phyloP scores from a whole-genome alignment of 352 stramenopile species.

The Pythium scleroteichum region DNA sequence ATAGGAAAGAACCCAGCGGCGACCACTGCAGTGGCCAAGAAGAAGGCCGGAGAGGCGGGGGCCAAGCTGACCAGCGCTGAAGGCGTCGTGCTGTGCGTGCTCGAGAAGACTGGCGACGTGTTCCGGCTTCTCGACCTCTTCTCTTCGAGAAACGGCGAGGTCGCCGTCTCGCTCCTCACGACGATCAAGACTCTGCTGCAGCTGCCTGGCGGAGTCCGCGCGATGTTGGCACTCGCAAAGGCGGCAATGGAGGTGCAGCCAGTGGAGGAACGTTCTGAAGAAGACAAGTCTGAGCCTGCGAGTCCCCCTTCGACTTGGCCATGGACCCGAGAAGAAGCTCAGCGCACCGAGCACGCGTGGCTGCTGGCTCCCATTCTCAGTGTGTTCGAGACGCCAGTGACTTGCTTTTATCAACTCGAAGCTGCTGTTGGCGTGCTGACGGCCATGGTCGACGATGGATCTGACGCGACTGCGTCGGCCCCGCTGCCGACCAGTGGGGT shows the following conservation, averaged over 20 bases:
- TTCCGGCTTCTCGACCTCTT: slow-evolving; percentile 19
- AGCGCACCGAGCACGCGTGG: slow-evolving; percentile 27
- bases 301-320: slow-evolving; percentile 10
- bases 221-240: slow-evolving; percentile 20
- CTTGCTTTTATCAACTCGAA: slow-evolving; percentile 50
- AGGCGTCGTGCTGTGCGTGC: slow-evolving; percentile 12
- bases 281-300: not conserved
- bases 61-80: slow-evolving; percentile 5
- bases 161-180: slow-evolving; percentile 18
- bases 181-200: slow-evolving; percentile 16
- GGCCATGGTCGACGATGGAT: slow-evolving; percentile 39
- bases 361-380: slow-evolving; percentile 40
- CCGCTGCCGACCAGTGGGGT: slow-evolving; percentile 8
- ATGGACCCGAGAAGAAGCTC: slow-evolving; percentile 27
- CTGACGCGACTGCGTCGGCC: slow-evolving; percentile 32
- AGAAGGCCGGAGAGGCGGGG: slow-evolving; percentile 12
- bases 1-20: slow-evolving; percentile 2
- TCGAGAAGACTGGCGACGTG: slow-evolving; percentile 18
- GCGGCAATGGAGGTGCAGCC: not conserved
- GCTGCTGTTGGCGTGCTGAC: slow-evolving; percentile 36
- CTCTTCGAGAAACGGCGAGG: slow-evolving; percentile 16
- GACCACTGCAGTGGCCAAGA: slow-evolving; percentile 14
- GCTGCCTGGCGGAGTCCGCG: slow-evolving; percentile 22
- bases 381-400: slow-evolving; percentile 37
- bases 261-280: not conserved